phyloP scores from a whole-genome alignment of 306 rosid genomes.

The Casuarina equisetifolia region DNA sequence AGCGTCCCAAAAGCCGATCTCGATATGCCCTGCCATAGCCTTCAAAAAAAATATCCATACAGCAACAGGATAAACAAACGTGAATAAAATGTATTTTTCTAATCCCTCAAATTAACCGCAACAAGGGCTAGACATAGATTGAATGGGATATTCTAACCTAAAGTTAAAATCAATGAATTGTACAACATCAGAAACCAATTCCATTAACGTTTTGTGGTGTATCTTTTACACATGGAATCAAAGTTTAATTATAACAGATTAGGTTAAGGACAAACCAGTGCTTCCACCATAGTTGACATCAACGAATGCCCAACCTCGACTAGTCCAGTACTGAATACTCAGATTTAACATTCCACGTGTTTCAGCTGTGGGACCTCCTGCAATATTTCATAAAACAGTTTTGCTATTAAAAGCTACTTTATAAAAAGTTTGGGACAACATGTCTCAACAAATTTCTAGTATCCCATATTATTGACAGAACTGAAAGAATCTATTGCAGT shows the following conservation, averaged over 20 bases:
- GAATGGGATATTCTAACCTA: neutral
- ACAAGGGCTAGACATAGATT: neutral
- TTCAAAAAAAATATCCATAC: slow-evolving; percentile 19
- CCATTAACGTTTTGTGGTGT: neutral
- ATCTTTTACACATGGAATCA: slow-evolving; percentile 1
- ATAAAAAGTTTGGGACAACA: neutral
- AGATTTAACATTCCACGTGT: slow-evolving; percentile 68
- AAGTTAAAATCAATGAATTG: neutral
- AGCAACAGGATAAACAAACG: neutral
- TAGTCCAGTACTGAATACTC: slow-evolving; percentile 86
- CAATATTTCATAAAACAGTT: slow-evolving; percentile 27
- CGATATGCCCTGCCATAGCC: slow-evolving; percentile 94
- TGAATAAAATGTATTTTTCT: neutral
- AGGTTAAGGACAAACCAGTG: slow-evolving; percentile 75
- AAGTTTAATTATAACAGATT: slow-evolving; percentile 11
- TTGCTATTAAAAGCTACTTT: neutral
- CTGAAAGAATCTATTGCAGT: neutral
- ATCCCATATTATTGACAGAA: neutral
- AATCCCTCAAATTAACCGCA: slow-evolving; percentile 4
- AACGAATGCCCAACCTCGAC: slow-evolving; percentile 90
- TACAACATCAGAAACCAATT: neutral
- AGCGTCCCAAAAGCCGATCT: slow-evolving; percentile 73
- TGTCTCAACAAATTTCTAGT: neutral
- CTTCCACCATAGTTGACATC: slow-evolving; percentile 98
- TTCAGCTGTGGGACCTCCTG: slow-evolving; percentile 97